Percentiles rank a stretch among this genome's conserved stretches.
Evolutionary conservation across 1,284 basidiomycete species (phyloP).

Genomic region (Rhodotorula sp.): DNA sequence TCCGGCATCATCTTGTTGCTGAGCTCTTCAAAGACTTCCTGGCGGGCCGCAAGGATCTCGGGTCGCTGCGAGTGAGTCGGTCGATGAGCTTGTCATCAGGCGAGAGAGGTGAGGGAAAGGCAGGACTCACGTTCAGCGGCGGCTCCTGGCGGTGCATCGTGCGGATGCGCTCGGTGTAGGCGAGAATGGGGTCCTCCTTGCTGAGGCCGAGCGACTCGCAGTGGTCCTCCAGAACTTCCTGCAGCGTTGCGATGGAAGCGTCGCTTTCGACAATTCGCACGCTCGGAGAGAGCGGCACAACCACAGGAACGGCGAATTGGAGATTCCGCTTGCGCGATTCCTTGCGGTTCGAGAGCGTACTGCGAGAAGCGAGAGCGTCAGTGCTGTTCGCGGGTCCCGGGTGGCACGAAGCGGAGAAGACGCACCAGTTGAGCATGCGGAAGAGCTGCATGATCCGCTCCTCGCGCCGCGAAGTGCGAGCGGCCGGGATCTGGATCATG

Average conservation of each 20-base stretch:
- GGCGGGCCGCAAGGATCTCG: conserved; percentile 30
- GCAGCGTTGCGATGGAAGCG: conserved; percentile 83
- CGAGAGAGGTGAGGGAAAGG: neutral
- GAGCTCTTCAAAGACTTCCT: conserved; percentile 90
- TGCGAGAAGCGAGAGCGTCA: conserved; percentile 47
- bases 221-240: conserved; percentile 91
- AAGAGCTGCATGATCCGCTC: conserved; percentile 90
- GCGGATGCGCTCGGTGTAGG: conserved; percentile 77
- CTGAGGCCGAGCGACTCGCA: conserved; percentile 74
- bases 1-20: conserved; percentile 86
- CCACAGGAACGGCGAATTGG: conserved; percentile 84
- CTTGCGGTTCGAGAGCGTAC: conserved; percentile 80
- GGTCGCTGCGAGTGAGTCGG: conserved; percentile 7
- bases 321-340: conserved; percentile 91
- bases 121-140: conserved; percentile 23
- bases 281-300: conserved; percentile 79
- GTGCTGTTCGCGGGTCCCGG: neutral
- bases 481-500: conserved; percentile 85
- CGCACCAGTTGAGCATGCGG: conserved; percentile 86
- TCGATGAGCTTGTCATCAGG: neutral
- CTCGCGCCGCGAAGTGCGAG: conserved; percentile 85
- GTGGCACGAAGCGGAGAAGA: neutral
- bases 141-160: conserved; percentile 47
- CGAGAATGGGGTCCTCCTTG: conserved; percentile 84
- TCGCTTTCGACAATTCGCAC: conserved; percentile 89